Base-by-base conservation (phyloP, 2,329 filamentous ascomycete species). In the Fusarium robinianum region DNA sequence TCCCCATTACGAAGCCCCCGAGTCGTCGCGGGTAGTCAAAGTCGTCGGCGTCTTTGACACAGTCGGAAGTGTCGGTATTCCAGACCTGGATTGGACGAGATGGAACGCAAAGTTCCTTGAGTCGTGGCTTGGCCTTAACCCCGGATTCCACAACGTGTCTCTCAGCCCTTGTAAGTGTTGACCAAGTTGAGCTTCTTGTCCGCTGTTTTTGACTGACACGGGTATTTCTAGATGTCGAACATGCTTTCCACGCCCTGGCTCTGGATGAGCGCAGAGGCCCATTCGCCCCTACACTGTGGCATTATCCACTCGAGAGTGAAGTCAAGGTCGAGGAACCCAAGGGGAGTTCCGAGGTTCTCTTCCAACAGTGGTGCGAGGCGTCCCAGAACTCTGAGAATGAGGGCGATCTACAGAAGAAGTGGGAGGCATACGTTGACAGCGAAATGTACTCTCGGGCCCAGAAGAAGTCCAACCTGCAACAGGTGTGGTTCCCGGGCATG, bases 201-300 rank as follows among this genome's bases (percentile, higher is more conserved):
- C n/a, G n/a, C n/a, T n/a, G n/a, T n/a, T n/a, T n/a, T n/a, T n/a
- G n/a, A n/a, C n/a, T n/a, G n/a, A n/a, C n/a, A n/a, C n/a, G n/a
- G n/a, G n/a, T n/a, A 4, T 4, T 49, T 15, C 19, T 30, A 50
- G 60, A 63, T n/a, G 64, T 80, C 5, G 72, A 77, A 25, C 73
- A 80, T 46, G 78, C 77, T 2, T 80, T 79, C 48, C 78, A 81
- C 30, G 78, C 77, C 1, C 63, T 81, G 0, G 77, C 76, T 3
- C 66, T 81, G 0, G 78, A 81, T 32, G 78, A 81, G 51, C 70
- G 70, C 30, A 69, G 78, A 2, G 54, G 39, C 1, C 53, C 64
- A 1, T 68, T 67, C 29, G 45, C 53, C 0, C 63, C 63, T 1
- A 60, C 60, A 1, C 50, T 68, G 8, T 68, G 65, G 65, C 54